Base-by-base conservation (phyloP, 2,329 filamentous ascomycete genomes). In the Sporothrix curviconia region DNA sequence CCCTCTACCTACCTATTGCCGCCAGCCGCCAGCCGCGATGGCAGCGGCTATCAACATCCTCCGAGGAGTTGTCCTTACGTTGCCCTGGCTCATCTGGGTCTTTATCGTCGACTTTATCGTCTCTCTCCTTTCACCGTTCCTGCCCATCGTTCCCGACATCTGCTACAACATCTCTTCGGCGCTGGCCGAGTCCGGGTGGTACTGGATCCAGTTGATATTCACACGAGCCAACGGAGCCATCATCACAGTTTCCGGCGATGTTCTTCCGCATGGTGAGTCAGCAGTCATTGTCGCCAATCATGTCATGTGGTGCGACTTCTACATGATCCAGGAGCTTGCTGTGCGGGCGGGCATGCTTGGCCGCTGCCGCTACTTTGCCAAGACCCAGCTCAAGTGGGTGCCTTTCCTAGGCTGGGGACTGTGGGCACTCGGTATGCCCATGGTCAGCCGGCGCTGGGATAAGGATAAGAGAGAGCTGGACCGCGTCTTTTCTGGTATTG, bases 371-470 rank as follows among this genome's bases (percentile, higher is more conserved):
- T 85, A 82, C 74, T 84, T 85, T 66, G 78, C 81, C 57, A 86
- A 85, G 69, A 75, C 77, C 59, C 76, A 83, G 66, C 72, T 86
- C 58, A 76, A 76, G 59, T 74, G 76, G 69, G 78, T 85, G 12
- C 82, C 82, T 4, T 79, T 86, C 59, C 72, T 85, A 7, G 82
- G 82, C 17, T 85, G 82, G 82, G 83, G 81, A 2, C 71, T 85
- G 34, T 84, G 81, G 81, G 81, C 78, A 3, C 82, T 85, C 75
- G 80, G 81, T 2, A 84, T 85, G 80, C 82, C 82, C 7, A 74
- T 85, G 69, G 80, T 85, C 22, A 82, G 75, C 64, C 72, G 82
- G 54, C 78, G 80, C 55, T 85, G 83, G 82, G 74, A 76, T 63
- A 73, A 72, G 59, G 82, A 86, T 66, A 73, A 75, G 64, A 68